phyloP scores from a whole-genome alignment of 352 stramenopile genomes.

The Elongisporangium undulatum region DNA sequence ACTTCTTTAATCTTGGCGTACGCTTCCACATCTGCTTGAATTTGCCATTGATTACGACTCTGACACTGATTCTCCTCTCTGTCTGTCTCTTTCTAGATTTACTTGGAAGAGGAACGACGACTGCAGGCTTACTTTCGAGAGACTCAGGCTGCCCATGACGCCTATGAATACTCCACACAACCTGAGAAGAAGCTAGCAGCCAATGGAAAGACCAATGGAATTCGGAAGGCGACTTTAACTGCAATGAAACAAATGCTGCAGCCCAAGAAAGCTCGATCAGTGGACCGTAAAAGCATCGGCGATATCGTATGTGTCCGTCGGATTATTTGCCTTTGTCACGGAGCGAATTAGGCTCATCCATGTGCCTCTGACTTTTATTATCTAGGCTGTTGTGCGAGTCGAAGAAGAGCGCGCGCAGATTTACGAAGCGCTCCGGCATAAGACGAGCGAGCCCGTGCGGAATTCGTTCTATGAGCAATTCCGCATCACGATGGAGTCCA shows the following conservation, averaged over 20 bases:
- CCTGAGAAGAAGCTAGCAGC: slow-evolving; percentile 5
- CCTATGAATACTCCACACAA: slow-evolving; percentile 36
- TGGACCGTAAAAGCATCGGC: slow-evolving; percentile 15
- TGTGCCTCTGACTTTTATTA: background rate
- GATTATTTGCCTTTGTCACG: background rate
- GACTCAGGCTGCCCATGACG: slow-evolving; percentile 25
- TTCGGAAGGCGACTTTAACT: slow-evolving; percentile 12
- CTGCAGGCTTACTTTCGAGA: slow-evolving; percentile 34
- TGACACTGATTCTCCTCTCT: background rate
- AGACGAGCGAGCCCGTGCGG: slow-evolving; percentile 31
- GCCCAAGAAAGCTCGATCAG: slow-evolving; percentile 11
- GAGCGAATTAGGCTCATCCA: background rate
- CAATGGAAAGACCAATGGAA: slow-evolving; percentile 14
- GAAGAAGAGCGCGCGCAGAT: slow-evolving; percentile 48
- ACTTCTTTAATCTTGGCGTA: slow-evolving; percentile 80
- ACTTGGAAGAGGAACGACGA: slow-evolving; percentile 56
- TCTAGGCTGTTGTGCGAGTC: slow-evolving; percentile 45
- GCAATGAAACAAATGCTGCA: slow-evolving; percentile 22
- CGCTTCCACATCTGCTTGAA: slow-evolving; percentile 3
- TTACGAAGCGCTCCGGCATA: slow-evolving; percentile 52
- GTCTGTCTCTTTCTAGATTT: slow-evolving; percentile 30
- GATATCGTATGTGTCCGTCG: slow-evolving; percentile 22
- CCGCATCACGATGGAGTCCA: slow-evolving; percentile 39
- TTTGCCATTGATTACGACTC: background rate
- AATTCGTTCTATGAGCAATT: slow-evolving; percentile 65